Conservation (phyloP, 2,329 filamentous ascomycete species). For the Penicillium palitans region DNA sequence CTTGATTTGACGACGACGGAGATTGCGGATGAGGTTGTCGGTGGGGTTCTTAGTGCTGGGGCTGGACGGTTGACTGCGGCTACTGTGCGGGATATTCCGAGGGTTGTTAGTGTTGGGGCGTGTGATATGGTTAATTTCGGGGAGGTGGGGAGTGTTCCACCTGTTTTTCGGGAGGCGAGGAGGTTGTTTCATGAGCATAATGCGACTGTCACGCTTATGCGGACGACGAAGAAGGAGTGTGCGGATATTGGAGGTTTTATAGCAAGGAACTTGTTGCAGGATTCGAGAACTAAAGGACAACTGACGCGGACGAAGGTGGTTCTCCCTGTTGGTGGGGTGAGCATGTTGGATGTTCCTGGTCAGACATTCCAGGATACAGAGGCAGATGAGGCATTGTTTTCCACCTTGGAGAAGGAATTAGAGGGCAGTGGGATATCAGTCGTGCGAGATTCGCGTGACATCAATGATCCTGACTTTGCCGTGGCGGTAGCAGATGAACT, state of each 20-base stretch:
- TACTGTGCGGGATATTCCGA: conserved; percentile 58
- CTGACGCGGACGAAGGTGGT: conserved; percentile 45
- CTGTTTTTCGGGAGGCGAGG: neutral
- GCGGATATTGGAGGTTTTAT: conserved; percentile 57
- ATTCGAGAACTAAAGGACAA: conserved; percentile 35
- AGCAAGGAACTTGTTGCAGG: conserved; percentile 51
- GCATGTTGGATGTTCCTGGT: conserved; percentile 57
- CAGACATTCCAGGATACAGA: conserved; percentile 55
- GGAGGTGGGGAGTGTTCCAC: conserved; percentile 54
- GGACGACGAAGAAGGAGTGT: conserved; percentile 62
- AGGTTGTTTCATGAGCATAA: conserved; percentile 63
- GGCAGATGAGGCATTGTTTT: conserved; percentile 51
- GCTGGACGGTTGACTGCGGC: conserved; percentile 59
- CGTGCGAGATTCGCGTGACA: conserved; percentile 46
- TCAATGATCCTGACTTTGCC: conserved; percentile 37
- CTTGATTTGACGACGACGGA: conserved; percentile 73
- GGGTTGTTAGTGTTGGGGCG: conserved; percentile 56
- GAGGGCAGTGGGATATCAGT: conserved; percentile 52
- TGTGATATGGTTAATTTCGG: conserved; percentile 68
- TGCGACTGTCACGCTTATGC: conserved; percentile 64
- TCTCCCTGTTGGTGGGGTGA: conserved; percentile 62
- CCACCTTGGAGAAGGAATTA: conserved; percentile 52
- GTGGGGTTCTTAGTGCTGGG: conserved; percentile 64
- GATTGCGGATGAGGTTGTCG: conserved; percentile 63
- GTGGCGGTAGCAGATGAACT: conserved; percentile 26